phyloP scores from a whole-genome alignment of 768 basidiomycete genomes.

The Boletus pseudopeckii region DNA sequence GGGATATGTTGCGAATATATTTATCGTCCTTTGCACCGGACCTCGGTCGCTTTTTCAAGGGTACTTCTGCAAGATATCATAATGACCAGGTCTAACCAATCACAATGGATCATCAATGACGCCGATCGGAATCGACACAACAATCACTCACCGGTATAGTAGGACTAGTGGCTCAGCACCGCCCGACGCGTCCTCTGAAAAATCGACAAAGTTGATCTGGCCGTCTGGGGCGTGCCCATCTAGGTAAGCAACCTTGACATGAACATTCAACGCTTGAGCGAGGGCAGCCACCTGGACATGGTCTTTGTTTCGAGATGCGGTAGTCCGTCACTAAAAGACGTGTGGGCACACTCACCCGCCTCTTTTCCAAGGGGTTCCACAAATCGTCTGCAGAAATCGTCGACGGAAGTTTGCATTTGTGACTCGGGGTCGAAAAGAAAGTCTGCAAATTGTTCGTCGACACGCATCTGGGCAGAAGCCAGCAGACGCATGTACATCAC shows the following conservation, averaged over 20 bases:
- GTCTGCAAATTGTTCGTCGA: slow-evolving; percentile 51
- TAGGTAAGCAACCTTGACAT: slow-evolving; percentile 75
- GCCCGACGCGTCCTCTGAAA: slow-evolving; percentile 47
- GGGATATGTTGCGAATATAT: slow-evolving; percentile 3
- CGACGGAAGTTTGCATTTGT: slow-evolving; percentile 50
- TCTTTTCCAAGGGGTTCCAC: slow-evolving; percentile 79
- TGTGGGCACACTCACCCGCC: slow-evolving; percentile 48
- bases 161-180: slow-evolving; percentile 56
- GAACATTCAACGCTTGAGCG: slow-evolving; percentile 59
- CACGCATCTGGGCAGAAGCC: slow-evolving; percentile 78
- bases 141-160: slow-evolving; percentile 62
- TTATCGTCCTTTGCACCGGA: neutral
- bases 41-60: slow-evolving; percentile 2
- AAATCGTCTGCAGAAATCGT: slow-evolving; percentile 69
- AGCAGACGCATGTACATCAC: slow-evolving; percentile 79
- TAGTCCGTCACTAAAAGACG: neutral
- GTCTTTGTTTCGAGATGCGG: slow-evolving; percentile 41
- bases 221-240: slow-evolving; percentile 55
- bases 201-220: slow-evolving; percentile 63
- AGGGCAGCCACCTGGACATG: slow-evolving; percentile 82
- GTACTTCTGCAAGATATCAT: slow-evolving; percentile 55
- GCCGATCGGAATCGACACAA: neutral
- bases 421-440: slow-evolving; percentile 80
- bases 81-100: slow-evolving; percentile 73
- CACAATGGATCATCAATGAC: neutral